Base-by-base conservation (phyloP, 352 stramenopile species). In the Globisporangium nunn region DNA sequence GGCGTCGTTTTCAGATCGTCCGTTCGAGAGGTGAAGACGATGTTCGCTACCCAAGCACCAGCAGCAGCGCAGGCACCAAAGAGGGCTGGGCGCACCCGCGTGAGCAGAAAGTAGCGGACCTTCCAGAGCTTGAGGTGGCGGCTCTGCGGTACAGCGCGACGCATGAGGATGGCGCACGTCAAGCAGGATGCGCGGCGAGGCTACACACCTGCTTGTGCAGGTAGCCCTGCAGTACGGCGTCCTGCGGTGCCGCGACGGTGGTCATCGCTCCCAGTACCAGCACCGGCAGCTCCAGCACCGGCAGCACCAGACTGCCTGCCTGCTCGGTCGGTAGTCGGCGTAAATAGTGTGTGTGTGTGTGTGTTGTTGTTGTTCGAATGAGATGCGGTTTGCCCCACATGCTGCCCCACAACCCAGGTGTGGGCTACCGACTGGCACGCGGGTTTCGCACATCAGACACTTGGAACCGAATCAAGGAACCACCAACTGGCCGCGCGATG, bases 61-160 rank as follows among this genome's bases (percentile, higher is more conserved):
- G 15, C 31, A 44, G 29, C 12, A 12, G 4, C 11, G 15, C 6
- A 29, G 15, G n/a, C 28, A 23, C 23, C 23, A 23, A 23, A 52
- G 14, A 51, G 0, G 53, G 23, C 23, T n/a, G 52, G 46, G 31
- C 58, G 61, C 70, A 81, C 84, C 74, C 77, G 71, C 11, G 85
- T 83, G 49, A 94, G 75, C 33, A 91, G 62, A 58, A 92, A 94
- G 65, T 91, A 94, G 41, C 85, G 85, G 44, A 94, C 79, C 61
- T 88, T 88, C 85, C 85, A 94, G 47, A 92, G 64, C 67, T 91
- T 90, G 15, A 94, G 47, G 59, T 94, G 85, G 54, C 88, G 78
- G 61, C 85, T 94, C 85, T 94, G 56, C 53, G n/a, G 35, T 14
- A 14, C 47, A 52, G 28, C 12, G 14, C 6, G 4, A 2, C 47